Conservation (phyloP, 2,329 filamentous ascomycete genomes). For the Sclerotinia nivalis region DNA sequence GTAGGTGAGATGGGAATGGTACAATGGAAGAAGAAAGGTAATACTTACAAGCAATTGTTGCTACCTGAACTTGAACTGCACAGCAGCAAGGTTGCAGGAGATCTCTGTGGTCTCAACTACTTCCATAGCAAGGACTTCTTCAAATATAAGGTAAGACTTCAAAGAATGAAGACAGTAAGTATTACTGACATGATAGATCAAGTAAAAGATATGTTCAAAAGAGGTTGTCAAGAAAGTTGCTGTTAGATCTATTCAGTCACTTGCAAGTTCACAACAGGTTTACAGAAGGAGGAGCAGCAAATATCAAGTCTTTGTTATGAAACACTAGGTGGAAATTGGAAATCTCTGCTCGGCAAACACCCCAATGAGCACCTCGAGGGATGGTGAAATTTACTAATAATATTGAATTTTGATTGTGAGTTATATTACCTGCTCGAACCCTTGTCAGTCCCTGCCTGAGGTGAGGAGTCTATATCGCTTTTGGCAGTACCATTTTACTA, state of each 20-base stretch:
- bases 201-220: neutral
- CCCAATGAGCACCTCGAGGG: neutral
- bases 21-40: neutral
- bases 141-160: neutral
- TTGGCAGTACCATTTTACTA: neutral
- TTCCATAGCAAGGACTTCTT: neutral
- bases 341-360: neutral
- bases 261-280: neutral
- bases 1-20: neutral
- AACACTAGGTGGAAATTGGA: neutral
- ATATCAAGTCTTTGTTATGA: neutral
- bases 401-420: neutral
- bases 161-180: neutral
- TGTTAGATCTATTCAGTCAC: neutral
- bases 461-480: neutral
- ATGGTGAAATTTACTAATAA: neutral
- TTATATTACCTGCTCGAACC: constrained; percentile 7
- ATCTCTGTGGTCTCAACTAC: neutral
- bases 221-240: neutral
- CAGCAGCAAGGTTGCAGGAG: neutral
- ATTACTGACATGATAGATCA: neutral
- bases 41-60: neutral
- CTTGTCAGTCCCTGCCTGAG: constrained; percentile 10
- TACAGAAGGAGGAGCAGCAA: neutral
- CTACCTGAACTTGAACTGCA: neutral